Conservation (phyloP, 2,329 filamentous ascomycete species). For the Lecanoromycetidae sp. region DNA sequence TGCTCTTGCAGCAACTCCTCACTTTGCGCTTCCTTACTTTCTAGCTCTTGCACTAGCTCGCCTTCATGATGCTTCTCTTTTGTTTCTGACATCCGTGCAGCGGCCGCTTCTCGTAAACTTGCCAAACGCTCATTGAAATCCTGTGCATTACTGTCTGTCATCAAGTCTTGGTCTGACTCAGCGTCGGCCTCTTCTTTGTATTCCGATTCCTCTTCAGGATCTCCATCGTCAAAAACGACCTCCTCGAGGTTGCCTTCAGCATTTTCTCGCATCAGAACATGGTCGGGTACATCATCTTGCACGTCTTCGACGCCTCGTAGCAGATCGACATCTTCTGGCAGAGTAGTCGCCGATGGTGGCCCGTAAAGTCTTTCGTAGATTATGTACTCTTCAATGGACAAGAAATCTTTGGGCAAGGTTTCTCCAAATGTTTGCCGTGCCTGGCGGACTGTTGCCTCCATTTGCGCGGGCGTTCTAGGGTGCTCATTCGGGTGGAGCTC, state of each 20-base stretch:
- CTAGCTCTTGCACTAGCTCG: constrained; percentile 18
- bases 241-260: constrained; percentile 51
- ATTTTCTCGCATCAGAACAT: constrained; percentile 43
- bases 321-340: constrained; percentile 45
- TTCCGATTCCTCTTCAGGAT: background rate
- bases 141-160: no score
- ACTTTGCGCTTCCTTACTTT: background rate
- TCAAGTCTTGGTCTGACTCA: constrained; percentile 4
- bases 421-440: constrained; percentile 67
- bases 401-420: constrained; percentile 57
- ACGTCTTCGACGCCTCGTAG: constrained; percentile 21
- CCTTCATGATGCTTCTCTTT: background rate
- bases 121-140: constrained; percentile 11
- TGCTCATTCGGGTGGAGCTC: background rate
- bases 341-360: constrained; percentile 52
- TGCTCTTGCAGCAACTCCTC: constrained; percentile 23
- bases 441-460: constrained; percentile 55
- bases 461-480: constrained; percentile 22
- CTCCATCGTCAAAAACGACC: constrained; percentile 35
- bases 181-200: constrained; percentile 1
- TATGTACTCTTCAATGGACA: constrained; percentile 57
- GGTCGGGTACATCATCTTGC: constrained; percentile 37
- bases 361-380: constrained; percentile 77
- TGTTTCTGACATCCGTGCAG: constrained; percentile 15
- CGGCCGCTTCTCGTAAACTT: constrained; percentile 9